phyloP scores from a whole-genome alignment of 2,329 filamentous ascomycete species.

The Ophiostoma tasmaniense region DNA sequence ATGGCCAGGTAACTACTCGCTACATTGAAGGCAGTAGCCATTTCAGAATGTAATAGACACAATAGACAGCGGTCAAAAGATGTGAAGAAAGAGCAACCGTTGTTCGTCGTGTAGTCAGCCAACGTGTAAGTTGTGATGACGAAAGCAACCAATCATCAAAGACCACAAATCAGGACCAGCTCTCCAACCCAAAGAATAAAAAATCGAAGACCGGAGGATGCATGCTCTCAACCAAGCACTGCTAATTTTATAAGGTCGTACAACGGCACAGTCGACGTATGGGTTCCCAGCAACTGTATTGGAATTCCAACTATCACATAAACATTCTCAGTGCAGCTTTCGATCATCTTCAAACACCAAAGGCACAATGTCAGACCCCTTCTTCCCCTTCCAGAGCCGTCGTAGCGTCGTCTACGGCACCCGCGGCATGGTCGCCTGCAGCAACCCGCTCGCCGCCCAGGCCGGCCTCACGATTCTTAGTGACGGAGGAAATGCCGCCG shows the following conservation, averaged over 20 bases:
- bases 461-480: constrained; percentile 74
- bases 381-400: constrained; percentile 49
- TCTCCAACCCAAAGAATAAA: neutral
- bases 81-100: neutral
- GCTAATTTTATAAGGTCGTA: neutral
- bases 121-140: neutral
- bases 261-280: no score
- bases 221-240: neutral
- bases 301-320: no score
- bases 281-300: no score
- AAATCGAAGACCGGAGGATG: neutral
- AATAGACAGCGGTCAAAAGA: no score
- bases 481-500: constrained; percentile 83
- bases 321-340: no score
- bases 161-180: neutral
- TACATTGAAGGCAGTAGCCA: neutral
- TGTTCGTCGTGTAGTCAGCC: neutral
- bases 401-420: constrained; percentile 87
- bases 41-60: no score
- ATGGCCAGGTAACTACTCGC: neutral
- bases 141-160: neutral
- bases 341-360: no score
- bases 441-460: constrained; percentile 77
- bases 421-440: constrained; percentile 79
- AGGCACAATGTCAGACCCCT: constrained; percentile 11